phyloP scores from a whole-genome alignment of 768 basidiomycete genomes.

The Macrocybe gigantea region DNA sequence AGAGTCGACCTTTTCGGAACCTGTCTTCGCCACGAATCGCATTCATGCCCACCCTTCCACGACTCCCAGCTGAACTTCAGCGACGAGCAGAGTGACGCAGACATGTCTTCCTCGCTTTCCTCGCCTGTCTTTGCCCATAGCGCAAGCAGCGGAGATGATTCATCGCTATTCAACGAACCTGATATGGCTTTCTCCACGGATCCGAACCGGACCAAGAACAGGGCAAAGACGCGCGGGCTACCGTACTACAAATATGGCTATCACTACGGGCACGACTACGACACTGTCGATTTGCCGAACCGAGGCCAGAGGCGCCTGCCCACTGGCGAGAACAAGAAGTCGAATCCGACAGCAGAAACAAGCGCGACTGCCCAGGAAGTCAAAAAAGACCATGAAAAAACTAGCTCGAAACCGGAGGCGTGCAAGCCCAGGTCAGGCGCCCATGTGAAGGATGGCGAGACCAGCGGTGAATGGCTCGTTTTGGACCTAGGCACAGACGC shows the following conservation, averaged over 20 bases:
- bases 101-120: slow-evolving; percentile 22
- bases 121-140: slow-evolving; percentile 37
- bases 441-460: slow-evolving; percentile 12
- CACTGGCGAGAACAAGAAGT: slow-evolving; percentile 8
- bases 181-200: no score
- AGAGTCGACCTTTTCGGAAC: no score
- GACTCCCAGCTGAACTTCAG: no score
- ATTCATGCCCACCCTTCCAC: no score
- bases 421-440: slow-evolving; percentile 13
- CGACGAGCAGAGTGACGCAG: slow-evolving; percentile 3
- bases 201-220: no score
- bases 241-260: slow-evolving; percentile 23
- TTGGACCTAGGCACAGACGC: slow-evolving; percentile 36
- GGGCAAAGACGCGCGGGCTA: slow-evolving; percentile 1
- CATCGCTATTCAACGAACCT: no score
- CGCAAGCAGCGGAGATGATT: slow-evolving; percentile 9
- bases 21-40: no score
- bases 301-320: not conserved
- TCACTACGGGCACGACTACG: slow-evolving; percentile 1
- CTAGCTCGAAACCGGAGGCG: slow-evolving; percentile 8
- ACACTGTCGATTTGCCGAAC: no score
- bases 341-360: not conserved
- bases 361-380: slow-evolving; percentile 5
- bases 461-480: slow-evolving; percentile 42
- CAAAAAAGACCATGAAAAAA: slow-evolving; percentile 10